A percentile compares a stretch with the other conserved stretches of the same genome.
Conservation (phyloP, 208 protist genomes). For the Leishmania gerbilli region DNA sequence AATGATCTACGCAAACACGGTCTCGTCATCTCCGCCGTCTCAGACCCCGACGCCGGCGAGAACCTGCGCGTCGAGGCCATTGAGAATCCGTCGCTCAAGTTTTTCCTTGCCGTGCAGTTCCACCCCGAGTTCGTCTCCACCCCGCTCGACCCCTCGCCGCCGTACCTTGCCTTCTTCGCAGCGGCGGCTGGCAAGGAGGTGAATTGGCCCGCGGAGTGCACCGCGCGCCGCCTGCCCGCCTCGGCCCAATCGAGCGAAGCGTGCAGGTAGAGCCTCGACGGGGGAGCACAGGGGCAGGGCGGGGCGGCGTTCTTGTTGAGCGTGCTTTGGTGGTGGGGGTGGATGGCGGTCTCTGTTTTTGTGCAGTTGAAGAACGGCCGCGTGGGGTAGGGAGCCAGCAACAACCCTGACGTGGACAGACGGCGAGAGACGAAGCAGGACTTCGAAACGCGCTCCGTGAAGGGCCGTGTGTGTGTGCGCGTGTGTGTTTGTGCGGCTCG, state of each 20-base stretch:
- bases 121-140: conserved; percentile 98
- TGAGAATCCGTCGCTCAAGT: conserved; percentile 75
- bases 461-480: conserved; percentile 1
- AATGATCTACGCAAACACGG: conserved; percentile 88
- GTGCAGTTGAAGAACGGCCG: background rate
- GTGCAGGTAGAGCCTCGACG: background rate
- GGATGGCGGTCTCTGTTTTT: background rate
- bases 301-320: background rate
- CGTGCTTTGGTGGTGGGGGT: background rate
- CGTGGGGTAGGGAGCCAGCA: background rate
- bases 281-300: background rate
- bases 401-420: background rate
- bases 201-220: conserved; percentile 58
- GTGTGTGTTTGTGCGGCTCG: background rate
- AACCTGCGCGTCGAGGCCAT: conserved; percentile 92
- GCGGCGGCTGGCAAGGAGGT: conserved; percentile 79
- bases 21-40: conserved; percentile 90
- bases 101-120: conserved; percentile 97
- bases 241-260: background rate
- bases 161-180: conserved; percentile 96
- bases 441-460: background rate
- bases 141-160: conserved; percentile 94
- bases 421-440: background rate
- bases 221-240: conserved; percentile 41
- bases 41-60: conserved; percentile 85